Evolutionary conservation across 495 filamentous ascomycete species (phyloP).

Genomic region (Choiromyces venosus): DNA sequence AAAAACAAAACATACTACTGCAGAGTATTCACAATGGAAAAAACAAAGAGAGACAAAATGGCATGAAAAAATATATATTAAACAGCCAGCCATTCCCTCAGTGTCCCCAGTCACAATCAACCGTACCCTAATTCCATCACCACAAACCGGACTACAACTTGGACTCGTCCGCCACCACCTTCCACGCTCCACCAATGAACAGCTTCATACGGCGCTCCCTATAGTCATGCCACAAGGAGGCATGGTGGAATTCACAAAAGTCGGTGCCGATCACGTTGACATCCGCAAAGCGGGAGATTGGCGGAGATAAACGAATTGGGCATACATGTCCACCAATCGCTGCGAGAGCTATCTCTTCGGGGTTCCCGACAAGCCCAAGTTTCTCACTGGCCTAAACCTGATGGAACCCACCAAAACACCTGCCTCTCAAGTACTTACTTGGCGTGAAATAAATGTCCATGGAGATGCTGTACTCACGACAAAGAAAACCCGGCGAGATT

Average conservation of each 20-base stretch:
- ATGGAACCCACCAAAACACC: background rate
- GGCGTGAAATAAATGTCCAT: slow-evolving; percentile 9
- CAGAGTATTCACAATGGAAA: background rate
- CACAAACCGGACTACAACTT: too few species aligned
- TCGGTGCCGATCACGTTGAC: slow-evolving; percentile 10
- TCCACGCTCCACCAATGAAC: too few species aligned
- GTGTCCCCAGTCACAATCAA: too few species aligned
- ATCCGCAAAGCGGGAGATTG: slow-evolving; percentile 5
- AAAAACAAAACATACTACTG: background rate
- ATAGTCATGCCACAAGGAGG: too few species aligned
- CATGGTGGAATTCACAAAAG: too few species aligned
- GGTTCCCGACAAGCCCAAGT: too few species aligned
- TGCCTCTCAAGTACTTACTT: slow-evolving; percentile 7
- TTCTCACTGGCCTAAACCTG: background rate
- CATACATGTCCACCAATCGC: slow-evolving; percentile 9
- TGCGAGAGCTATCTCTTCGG: background rate
- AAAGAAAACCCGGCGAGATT: slow-evolving; percentile 17
- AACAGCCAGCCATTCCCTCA: background rate
- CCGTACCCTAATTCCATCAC: too few species aligned
- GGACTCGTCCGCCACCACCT: too few species aligned
- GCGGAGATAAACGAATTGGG: background rate
- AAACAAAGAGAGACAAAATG: background rate
- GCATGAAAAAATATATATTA: background rate
- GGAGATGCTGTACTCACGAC: slow-evolving; percentile 2
- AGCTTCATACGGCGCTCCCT: too few species aligned